These are phyloP conservation scores for Nitzschia inconspicua DNA, from an alignment of 108 stramenopile species.

Conservation along the genomic window DNA sequence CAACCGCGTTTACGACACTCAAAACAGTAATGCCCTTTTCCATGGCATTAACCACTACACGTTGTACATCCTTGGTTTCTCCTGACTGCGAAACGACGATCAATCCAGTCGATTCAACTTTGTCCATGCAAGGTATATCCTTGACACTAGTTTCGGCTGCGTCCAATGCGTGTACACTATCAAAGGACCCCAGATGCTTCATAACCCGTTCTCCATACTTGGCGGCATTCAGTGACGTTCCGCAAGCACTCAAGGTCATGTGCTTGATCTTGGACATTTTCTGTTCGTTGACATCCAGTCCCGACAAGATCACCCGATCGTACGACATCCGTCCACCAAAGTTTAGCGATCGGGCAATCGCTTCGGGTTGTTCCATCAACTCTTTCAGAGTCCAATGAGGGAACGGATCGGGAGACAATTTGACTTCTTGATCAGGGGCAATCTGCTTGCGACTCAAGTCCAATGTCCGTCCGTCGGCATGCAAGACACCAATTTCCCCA, in stretches of 20 bases:
- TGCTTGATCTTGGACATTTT: slow-evolving; percentile 74
- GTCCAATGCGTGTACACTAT: slow-evolving; percentile 84
- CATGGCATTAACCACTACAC: slow-evolving; percentile 84
- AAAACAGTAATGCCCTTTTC: slow-evolving; percentile 82
- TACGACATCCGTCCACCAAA: slow-evolving; percentile 85
- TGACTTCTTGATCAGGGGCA: slow-evolving; percentile 92
- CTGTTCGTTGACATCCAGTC: slow-evolving; percentile 79
- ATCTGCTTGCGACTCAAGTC: slow-evolving; percentile 85
- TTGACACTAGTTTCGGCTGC: slow-evolving; percentile 89
- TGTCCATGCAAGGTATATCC: slow-evolving; percentile 69
- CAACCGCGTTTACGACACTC: slow-evolving; percentile 96
- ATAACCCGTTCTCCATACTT: slow-evolving; percentile 96
- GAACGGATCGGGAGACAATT: slow-evolving; percentile 89
- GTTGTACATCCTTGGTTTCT: slow-evolving; percentile 97
- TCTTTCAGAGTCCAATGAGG: slow-evolving; percentile 97
- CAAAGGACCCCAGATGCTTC: slow-evolving; percentile 94
- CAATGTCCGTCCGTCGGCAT: slow-evolving; percentile 86
- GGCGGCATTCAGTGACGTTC: slow-evolving; percentile 94
- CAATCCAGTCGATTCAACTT: slow-evolving; percentile 62
- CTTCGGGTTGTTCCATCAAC: slow-evolving; percentile 92
- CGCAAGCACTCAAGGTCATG: slow-evolving; percentile 91
- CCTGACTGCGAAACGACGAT: slow-evolving; percentile 96
- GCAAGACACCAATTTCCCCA: slow-evolving; percentile 96
- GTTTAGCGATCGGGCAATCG: slow-evolving; percentile 89
- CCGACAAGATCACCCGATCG: slow-evolving; percentile 75